Evolutionary conservation across 139 green algal species (phyloP).

Genomic region (Eudorina sp.): DNA sequence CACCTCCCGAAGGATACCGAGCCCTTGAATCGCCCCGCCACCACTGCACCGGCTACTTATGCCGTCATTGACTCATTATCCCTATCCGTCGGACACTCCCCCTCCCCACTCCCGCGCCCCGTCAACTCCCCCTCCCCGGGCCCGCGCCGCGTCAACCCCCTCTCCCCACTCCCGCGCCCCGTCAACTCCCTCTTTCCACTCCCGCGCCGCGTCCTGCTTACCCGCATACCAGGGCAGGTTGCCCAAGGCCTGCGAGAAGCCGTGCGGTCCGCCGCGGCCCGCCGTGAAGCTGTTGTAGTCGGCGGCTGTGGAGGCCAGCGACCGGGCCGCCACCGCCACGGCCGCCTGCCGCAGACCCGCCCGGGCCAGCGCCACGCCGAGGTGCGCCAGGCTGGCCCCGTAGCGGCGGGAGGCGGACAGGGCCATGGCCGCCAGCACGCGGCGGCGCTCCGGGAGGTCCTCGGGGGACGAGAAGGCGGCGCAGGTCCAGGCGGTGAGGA

Average conservation of each 20-base stretch:
- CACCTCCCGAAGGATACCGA: too few relatives aligned
- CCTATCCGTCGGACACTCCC: too few relatives aligned
- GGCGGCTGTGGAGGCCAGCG: background rate
- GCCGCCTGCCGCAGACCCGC: background rate
- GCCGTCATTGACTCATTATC: too few relatives aligned
- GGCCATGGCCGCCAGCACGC: slow-evolving; percentile 30
- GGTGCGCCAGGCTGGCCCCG: slow-evolving; percentile 7
- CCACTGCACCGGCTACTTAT: too few relatives aligned
- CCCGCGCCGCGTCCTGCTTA: background rate
- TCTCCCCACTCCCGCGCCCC: background rate
- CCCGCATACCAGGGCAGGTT: slow-evolving; percentile 19
- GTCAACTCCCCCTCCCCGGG: background rate
- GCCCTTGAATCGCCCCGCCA: too few relatives aligned
- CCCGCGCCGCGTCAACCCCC: too few relatives aligned
- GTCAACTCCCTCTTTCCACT: background rate
- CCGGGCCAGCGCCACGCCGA: background rate
- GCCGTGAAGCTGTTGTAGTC: background rate
- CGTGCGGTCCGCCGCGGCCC: too few relatives aligned
- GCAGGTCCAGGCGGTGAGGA: slow-evolving; percentile 1
- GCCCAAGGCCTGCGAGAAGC: background rate
- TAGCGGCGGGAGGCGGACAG: background rate
- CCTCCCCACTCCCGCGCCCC: background rate
- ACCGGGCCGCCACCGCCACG: slow-evolving; percentile 13
- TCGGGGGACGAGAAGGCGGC: slow-evolving; percentile 7
- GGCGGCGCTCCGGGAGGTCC: slow-evolving; percentile 9